A percentile compares a stretch with the other conserved stretches of the same genome.
These are phyloP conservation scores for Psilocybe azurescens DNA, from an alignment of 768 basidiomycete species.

Conservation along the genomic window DNA sequence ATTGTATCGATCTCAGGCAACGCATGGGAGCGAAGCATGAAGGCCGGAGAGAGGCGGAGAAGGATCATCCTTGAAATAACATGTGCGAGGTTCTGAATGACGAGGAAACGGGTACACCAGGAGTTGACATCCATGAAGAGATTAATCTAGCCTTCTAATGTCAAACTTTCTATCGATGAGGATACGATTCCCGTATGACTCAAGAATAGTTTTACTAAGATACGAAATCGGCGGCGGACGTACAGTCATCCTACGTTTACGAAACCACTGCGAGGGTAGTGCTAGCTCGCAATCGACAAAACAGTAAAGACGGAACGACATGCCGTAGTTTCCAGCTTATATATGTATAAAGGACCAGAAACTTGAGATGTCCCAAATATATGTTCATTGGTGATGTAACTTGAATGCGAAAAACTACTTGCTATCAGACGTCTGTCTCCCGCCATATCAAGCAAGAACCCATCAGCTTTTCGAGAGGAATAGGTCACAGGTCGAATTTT, in stretches of 20 bases:
- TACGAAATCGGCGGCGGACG: not conserved
- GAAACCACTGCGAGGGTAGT: not conserved
- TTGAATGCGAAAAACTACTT: too few species aligned
- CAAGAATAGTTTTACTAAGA: not conserved
- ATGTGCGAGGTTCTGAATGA: not conserved
- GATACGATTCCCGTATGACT: not conserved
- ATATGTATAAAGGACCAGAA: not conserved
- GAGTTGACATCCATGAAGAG: not conserved
- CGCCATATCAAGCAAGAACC: not conserved
- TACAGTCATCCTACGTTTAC: not conserved
- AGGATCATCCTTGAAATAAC: not conserved
- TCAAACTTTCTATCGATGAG: not conserved
- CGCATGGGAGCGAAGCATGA: not conserved
- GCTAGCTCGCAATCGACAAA: not conserved
- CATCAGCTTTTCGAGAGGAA: not conserved
- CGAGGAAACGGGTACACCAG: constrained; percentile 5
- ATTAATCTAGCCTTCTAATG: not conserved
- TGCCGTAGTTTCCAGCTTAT: not conserved
- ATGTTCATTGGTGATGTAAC: not conserved
- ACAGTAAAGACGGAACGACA: not conserved
- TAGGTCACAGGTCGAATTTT: not conserved
- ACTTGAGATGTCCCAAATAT: not conserved
- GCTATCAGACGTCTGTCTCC: not conserved
- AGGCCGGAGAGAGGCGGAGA: not conserved
- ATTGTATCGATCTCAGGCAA: not conserved